Base-by-base conservation (phyloP, 306 rosid genomes). In the Oxytropis ochrocephala region DNA sequence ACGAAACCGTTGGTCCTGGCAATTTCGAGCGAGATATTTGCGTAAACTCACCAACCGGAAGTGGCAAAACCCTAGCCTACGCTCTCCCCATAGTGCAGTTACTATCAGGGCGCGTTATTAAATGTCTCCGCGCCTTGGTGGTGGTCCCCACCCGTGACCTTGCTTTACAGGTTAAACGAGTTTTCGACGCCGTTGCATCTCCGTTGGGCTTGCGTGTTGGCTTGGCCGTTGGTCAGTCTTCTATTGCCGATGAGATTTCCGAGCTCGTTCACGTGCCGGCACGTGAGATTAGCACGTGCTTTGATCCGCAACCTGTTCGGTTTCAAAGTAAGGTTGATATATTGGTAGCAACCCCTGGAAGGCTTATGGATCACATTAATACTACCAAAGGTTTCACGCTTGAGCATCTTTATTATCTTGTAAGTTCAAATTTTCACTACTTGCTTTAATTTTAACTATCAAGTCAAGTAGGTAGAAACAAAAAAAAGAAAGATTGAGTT, bases 311-410 rank as follows among this genome's bases (percentile, higher is more conserved):
- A 0, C 69, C 70, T 17, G 69, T 74, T 19, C 63, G 75, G 44
- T 69, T 79, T 16, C 89, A 56, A 49, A 72, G 92, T 64, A 85
- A 89, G 43, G 95, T 94, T 67, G 97, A 90, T 39, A 87, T 94
- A 80, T 80, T 94, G 77, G 97, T 94, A 49, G 98, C 98, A 11
- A 94, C 96, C 19, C 92, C 99, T 4, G 97, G 97, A 73, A 85
- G 97, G 83, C 78, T 94, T 51, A 87, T 94, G 87, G 99, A 94
- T 67, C 96, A 88, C 66, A 83, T 91, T 12, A 87, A 83, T 61
- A 66, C 75, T n/a, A 87, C 94, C 2, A 90, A 78, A 67, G 98
- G 96, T 0, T 90, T 94, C 79, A 90, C 97, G 0, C 90, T 94
- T 33, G 91, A 90, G 82, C 97, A 94, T 82, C 98, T 90, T 41